Evolutionary conservation across 148 eudicot species (phyloP).

Genomic region (Camellia granthamiana): DNA sequence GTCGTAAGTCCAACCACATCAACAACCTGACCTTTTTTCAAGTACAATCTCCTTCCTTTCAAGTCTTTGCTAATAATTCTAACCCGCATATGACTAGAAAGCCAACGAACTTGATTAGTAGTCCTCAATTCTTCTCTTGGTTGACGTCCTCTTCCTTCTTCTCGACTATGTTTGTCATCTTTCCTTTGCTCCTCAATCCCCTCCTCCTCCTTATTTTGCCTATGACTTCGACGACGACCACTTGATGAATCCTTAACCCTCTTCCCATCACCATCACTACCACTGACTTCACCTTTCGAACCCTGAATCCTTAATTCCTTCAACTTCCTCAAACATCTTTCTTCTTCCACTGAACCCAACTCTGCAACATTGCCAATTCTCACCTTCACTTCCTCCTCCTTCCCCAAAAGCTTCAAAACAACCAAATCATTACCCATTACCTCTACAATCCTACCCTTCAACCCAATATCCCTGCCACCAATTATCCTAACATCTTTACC

Average conservation of each 20-base stretch:
- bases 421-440: slow-evolving; percentile 29
- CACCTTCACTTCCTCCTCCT: slow-evolving; percentile 47
- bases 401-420: slow-evolving; percentile 45
- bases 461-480: slow-evolving; percentile 54
- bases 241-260: slow-evolving; percentile 17
- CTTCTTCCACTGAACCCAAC: slow-evolving; percentile 72
- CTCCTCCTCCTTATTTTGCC: slow-evolving; percentile 32
- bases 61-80: slow-evolving; percentile 64
- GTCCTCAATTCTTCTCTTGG: slow-evolving; percentile 19
- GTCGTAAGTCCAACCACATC: slow-evolving; percentile 83
- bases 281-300: slow-evolving; percentile 20
- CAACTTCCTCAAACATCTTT: slow-evolving; percentile 63
- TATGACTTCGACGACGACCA: slow-evolving; percentile 7
- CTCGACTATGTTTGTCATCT: slow-evolving; percentile 37
- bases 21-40: slow-evolving; percentile 75
- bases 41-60: slow-evolving; percentile 69
- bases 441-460: slow-evolving; percentile 51
- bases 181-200: slow-evolving; percentile 17
- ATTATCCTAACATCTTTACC: slow-evolving; percentile 65
- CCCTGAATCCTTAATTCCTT: slow-evolving; percentile 48
- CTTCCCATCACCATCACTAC: slow-evolving; percentile 10
- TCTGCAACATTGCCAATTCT: slow-evolving; percentile 49
- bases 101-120: slow-evolving; percentile 47
- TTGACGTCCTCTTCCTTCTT: slow-evolving; percentile 24
- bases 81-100: slow-evolving; percentile 78